Base-by-base conservation (phyloP, 192 early-diverging fungal species). In the Mortierella alpina region DNA sequence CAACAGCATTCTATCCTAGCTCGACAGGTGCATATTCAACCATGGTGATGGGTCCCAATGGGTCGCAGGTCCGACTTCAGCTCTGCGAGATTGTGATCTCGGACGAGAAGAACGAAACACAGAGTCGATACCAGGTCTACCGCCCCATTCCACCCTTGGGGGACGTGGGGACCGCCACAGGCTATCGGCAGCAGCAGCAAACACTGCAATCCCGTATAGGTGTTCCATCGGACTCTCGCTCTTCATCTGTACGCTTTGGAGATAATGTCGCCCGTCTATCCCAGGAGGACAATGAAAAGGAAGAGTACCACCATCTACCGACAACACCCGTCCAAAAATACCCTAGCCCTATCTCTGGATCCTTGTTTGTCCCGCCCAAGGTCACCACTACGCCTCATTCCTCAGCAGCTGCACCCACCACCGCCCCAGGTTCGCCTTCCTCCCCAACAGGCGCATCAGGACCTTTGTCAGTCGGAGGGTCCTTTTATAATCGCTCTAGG, bases 61-160 rank as follows among this genome's bases (percentile, higher is more conserved):
- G 70, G 2, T 51, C 63, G 0, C 77, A 80, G 55, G 52, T 80
- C 2, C 70, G 70, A 5, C 42, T 80, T 1, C 77, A 80, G 51
- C 47, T 80, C 0, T 80, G 77, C 46, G 77, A 80, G 42, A 80
- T 80, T 68, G 70, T 80, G 2, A 55, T 80, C 5, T 72, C 77
- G 18, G 77, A 80, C 18, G 77, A 80, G 2, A 80, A 72, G 60
- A 54, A 72, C 50, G 77, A 72, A 49, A 80, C 70, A 12, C 31
- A 31, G 17, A 72, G 49, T 54, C 77, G 77, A 6, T 80, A 80
- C 17, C 77, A 80, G 42, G 70, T 80, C 40, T 80, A 80, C 54
- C 53, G 77, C 5, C 77, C 77, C 20, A 47, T 72, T 40, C 69
- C 67, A 6, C 63, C 54, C 51, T n/a, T 54, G 7, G 65, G 41